Evolutionary conservation across 805 yeast species (phyloP).

Genomic region (Geotrichum ghanense): DNA sequence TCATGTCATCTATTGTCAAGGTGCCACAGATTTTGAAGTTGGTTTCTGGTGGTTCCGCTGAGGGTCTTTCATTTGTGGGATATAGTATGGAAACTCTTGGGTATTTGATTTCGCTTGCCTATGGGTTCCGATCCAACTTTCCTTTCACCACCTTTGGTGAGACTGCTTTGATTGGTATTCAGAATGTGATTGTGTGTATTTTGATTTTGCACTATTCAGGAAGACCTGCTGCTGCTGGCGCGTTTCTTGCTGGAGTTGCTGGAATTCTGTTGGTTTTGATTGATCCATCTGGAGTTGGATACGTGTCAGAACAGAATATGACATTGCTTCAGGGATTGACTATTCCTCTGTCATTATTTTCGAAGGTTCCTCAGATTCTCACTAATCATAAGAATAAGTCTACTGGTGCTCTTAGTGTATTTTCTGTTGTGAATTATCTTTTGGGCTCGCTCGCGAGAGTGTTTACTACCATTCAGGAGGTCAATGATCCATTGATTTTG

Average conservation of each 20-base stretch:
- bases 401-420: conserved; percentile 30
- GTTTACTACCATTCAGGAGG: conserved; percentile 29
- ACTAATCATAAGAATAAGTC: conserved; percentile 25
- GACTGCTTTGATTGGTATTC: conserved; percentile 26
- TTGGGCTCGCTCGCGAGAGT: conserved; percentile 30
- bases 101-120: conserved; percentile 26
- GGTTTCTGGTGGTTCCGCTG: conserved; percentile 23
- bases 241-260: conserved; percentile 16
- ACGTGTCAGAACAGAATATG: conserved; percentile 18
- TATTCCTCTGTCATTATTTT: conserved; percentile 27
- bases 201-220: conserved; percentile 21
- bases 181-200: conserved; percentile 25
- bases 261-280: conserved; percentile 13
- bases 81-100: conserved; percentile 27
- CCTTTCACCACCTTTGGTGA: conserved; percentile 33
- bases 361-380: conserved; percentile 31
- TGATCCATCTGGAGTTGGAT: conserved; percentile 15
- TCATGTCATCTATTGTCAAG: conserved; percentile 29
- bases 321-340: conserved; percentile 23
- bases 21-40: conserved; percentile 32
- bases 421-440: conserved; percentile 28
- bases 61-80: conserved; percentile 27
- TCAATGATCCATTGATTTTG: conserved; percentile 26
- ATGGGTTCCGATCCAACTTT: conserved; percentile 26
- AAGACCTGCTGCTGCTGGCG: conserved; percentile 10